phyloP scores from a whole-genome alignment of 2,329 filamentous ascomycete genomes.

The Harringtonia lauricola region DNA sequence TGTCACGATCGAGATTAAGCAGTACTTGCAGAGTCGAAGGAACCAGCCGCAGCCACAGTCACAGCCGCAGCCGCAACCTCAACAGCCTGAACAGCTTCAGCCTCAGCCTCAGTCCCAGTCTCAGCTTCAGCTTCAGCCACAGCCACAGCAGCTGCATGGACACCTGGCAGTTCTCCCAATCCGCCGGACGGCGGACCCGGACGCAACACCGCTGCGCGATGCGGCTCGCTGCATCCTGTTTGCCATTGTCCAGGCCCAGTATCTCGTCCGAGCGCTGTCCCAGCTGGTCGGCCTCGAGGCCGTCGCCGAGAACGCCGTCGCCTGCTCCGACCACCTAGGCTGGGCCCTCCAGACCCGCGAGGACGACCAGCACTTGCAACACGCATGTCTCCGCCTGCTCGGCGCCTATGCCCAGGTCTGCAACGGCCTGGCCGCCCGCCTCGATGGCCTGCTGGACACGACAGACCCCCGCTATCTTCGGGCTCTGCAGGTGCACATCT shows the following conservation, averaged over 20 bases:
- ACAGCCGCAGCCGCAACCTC: too few species aligned
- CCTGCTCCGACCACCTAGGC: neutral
- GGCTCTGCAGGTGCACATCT: neutral
- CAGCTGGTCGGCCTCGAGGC: neutral
- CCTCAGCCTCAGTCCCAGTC: too few species aligned
- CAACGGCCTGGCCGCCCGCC: neutral
- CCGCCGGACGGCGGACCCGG: neutral
- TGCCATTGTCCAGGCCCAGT: neutral
- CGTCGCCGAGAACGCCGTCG: neutral
- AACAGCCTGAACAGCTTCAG: too few species aligned
- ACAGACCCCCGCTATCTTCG: neutral
- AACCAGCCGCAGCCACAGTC: neutral
- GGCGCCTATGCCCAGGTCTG: neutral
- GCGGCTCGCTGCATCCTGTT: neutral
- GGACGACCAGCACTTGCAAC: neutral
- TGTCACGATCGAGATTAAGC: neutral
- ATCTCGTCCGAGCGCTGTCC: neutral
- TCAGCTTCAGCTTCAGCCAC: too few species aligned
- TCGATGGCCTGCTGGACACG: neutral
- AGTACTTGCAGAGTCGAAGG: neutral
- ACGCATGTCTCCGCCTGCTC: neutral
- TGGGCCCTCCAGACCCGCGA: neutral
- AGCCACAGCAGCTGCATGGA: neutral
- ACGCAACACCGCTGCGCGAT: neutral
- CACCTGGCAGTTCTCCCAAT: neutral